Evolutionary conservation across 805 yeast genomes (phyloP).

Genomic region (Yarrowia hollandica): DNA sequence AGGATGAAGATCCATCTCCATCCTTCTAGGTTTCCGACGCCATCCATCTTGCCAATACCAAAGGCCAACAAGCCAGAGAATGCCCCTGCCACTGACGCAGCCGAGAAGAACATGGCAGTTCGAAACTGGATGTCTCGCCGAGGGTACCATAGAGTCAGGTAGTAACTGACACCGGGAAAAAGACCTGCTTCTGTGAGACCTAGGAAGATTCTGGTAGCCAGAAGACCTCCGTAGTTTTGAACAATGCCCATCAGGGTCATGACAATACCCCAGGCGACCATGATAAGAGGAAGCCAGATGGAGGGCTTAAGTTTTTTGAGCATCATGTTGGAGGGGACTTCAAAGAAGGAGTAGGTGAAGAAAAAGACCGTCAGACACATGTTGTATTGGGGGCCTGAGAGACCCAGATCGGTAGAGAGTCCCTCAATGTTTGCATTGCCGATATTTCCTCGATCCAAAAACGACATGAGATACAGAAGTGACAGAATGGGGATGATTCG

Average conservation of each 20-base stretch:
- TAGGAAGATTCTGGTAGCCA: constrained; percentile 38
- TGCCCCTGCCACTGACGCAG: constrained; percentile 43
- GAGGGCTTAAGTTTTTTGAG: constrained; percentile 49
- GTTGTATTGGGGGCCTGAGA: constrained; percentile 48
- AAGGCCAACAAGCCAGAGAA: constrained; percentile 64
- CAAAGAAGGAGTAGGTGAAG: constrained; percentile 51
- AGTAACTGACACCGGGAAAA: constrained; percentile 40
- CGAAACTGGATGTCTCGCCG: constrained; percentile 39
- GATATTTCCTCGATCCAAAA: constrained; percentile 54
- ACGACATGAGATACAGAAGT: constrained; percentile 50
- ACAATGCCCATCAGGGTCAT: constrained; percentile 53
- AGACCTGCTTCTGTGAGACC: constrained; percentile 37
- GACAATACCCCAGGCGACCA: constrained; percentile 54
- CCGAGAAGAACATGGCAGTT: constrained; percentile 38
- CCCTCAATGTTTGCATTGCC: constrained; percentile 58
- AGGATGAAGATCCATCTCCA: constrained; percentile 52
- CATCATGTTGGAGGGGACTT: constrained; percentile 46
- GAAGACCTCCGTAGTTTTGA: constrained; percentile 46
- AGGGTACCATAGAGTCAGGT: constrained; percentile 41
- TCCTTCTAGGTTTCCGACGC: constrained; percentile 38
- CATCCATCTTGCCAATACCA: constrained; percentile 48
- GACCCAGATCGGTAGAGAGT: constrained; percentile 46
- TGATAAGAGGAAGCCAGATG: constrained; percentile 48
- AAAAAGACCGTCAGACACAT: constrained; percentile 50
- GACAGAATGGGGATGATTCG: constrained; percentile 50